Conservation (phyloP, 164 flowering plant genomes). For the Paratinospora sagittata region DNA sequence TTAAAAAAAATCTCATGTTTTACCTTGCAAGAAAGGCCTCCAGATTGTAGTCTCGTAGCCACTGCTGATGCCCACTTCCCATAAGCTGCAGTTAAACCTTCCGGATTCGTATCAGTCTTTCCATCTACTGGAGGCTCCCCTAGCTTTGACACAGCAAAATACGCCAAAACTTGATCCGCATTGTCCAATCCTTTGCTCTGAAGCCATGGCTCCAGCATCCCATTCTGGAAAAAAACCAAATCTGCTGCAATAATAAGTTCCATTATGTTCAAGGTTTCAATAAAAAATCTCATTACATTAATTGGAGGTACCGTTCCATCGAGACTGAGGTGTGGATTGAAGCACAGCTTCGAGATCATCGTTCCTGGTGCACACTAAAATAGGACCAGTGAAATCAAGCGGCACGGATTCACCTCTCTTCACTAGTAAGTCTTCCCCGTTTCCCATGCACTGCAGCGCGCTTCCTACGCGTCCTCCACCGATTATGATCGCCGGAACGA, state of each 20-base stretch:
- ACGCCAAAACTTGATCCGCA: constrained; percentile 89
- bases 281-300: background rate
- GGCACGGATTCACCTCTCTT: constrained; percentile 78
- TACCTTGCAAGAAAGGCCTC: constrained; percentile 96
- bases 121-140: constrained; percentile 96
- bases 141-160: constrained; percentile 92
- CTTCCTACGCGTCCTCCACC: constrained; percentile 89
- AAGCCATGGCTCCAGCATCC: constrained; percentile 98
- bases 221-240: constrained; percentile 99
- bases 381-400: constrained; percentile 69
- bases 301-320: constrained; percentile 68
- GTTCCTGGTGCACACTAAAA: constrained; percentile 89
- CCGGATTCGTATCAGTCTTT: constrained; percentile 88
- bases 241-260: constrained; percentile 60
- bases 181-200: constrained; percentile 70
- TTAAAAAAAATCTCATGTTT: background rate
- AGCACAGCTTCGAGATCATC: constrained; percentile 96
- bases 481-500: constrained; percentile 70
- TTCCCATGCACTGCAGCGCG: constrained; percentile 72
- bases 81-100: constrained; percentile 91
- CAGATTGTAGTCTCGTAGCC: constrained; percentile 65
- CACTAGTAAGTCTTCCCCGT: constrained; percentile 61
- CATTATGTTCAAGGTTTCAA: background rate
- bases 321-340: constrained; percentile 67
- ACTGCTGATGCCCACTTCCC: constrained; percentile 97